Base-by-base conservation (phyloP, 225 moss, liverwort and hornwort genomes). In the Climacium dendroides region DNA sequence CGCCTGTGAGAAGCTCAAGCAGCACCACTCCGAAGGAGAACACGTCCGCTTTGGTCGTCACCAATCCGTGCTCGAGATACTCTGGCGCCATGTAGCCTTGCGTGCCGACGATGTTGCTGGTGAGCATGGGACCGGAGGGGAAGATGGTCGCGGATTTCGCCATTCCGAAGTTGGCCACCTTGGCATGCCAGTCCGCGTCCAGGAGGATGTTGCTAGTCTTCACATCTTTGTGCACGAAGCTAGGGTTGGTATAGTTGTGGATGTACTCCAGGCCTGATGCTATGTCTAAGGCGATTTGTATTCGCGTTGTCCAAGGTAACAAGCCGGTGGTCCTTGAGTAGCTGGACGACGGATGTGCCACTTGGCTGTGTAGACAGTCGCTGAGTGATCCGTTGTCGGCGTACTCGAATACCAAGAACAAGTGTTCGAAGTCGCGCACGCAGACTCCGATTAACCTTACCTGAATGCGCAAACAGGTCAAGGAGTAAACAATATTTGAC, bases 251-350 rank as follows among this genome's bases (percentile, higher is more conserved):
- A 71, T 95, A 95, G 82, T 94, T 95, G 78, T 95, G 97, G 78
- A 96, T 93, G 87, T 96, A 96, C 89, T 96, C 96, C 59, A 97
- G 87, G 74, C 95, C 94, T 2, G 92, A 92, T 15, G 96, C 97
- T 14, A 91, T 91, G 90, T 96, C 93, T 28, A 93, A 87, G 45
- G 95, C 93, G 71, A 96, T 89, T 85, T 95, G 94, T 8, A 96
- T 82, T 47, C 95, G 87, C 53, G 80, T 88, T 20, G 89, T 92
- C 93, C 95, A 97, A 29, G 91, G 83, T 53, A 96, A 86, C 52
- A 75, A 90, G 61, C 93, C 92, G 50, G 89, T 87, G 87, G 88
- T 91, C 61, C 65, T 76, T 52, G 92, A 86, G 85, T 75, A 85
- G 64, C 45, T 59, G 79, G 82, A 85, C 23, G 73, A 67, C 6